Evolutionary conservation across 2,329 filamentous ascomycete genomes (phyloP), one percentile per base, ranked within the genome.

Genomic region (Penicillium sp.): DNA sequence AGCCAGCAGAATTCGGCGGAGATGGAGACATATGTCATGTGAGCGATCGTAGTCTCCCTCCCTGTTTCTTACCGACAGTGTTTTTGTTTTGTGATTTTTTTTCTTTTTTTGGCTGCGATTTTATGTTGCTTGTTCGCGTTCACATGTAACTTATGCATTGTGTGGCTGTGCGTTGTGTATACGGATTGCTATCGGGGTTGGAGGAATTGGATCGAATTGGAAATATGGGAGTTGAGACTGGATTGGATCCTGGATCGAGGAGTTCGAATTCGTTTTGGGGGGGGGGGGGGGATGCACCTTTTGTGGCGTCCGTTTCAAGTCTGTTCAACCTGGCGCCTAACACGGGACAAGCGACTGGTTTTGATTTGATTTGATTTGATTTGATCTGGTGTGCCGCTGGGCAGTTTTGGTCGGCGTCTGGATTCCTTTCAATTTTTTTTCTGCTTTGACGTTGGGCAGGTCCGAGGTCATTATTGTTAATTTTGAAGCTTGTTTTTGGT

Each of bases 21-120:
- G 62, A 65, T 75, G 59, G 74, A 75, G 62, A 71, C 73, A 59
- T 78, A 74, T 71, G 70, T 72, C 65, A 69, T 75, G 67, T 74
- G 71, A 77, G 66, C 66, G 45, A 49, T 28, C 37, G 46, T 52
- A 38, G 37, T 57, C 30, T 46, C 40, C 33, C 28, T 22, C 19
- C 45, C 33, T 28, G 42, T 57, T 49, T 25, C 38, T 33, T 54
- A 54, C 19, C 52, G 52, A 54, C 52, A 54, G 52, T 54, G 53
- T 55, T 46, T n/a, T 46, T 48, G n/a, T 4, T 35, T 46, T 19
- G 33, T 55, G 30, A 33, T 33, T 33, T 11, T 46, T 48, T 10
- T 35, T 46, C 30, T 43, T 55, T 57, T 30, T 40, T 51, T 19
- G n/a, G 16, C 28, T 16, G 42, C 49, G 11, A 45, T 54, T 49